phyloP scores from a whole-genome alignment of 345 rosid species.

The Salix suchowensis region DNA sequence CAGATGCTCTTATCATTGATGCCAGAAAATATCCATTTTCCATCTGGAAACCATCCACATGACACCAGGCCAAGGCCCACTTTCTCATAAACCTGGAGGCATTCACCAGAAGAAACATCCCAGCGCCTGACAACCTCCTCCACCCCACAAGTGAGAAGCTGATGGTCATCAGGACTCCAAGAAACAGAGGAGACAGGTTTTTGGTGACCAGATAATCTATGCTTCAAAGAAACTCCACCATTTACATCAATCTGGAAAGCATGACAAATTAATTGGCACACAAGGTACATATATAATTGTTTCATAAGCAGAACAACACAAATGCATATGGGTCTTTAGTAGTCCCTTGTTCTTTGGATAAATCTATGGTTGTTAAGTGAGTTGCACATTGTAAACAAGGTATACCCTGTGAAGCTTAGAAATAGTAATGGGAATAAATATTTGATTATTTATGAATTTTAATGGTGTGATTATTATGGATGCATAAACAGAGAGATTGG shows the following conservation, averaged over 20 bases:
- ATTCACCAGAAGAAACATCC: constrained; percentile 58
- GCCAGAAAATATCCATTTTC: constrained; percentile 49
- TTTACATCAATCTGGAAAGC: constrained; percentile 38
- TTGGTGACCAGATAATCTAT: constrained; percentile 46
- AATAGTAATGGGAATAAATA: not conserved
- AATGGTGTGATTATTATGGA: not conserved
- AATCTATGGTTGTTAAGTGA: not conserved
- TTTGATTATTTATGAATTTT: not conserved
- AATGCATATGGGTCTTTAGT: not conserved
- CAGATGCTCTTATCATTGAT: constrained; percentile 58
- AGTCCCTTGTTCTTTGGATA: not conserved
- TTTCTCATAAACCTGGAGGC: constrained; percentile 52
- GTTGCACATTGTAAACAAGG: not conserved
- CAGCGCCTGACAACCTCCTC: constrained; percentile 62
- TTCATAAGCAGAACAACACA: not conserved
- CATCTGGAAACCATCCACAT: constrained; percentile 68
- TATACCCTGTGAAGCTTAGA: not conserved
- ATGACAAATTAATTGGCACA: not conserved
- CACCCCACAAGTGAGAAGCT: constrained; percentile 64
- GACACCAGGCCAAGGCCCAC: constrained; percentile 48
- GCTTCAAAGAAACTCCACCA: constrained; percentile 47
- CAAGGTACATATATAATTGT: not conserved
- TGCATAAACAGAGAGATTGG: not conserved
- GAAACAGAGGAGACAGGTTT: constrained; percentile 50
- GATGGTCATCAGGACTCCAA: constrained; percentile 61